Percentiles rank a stretch among this genome's conserved stretches.
Conservation (phyloP, 768 basidiomycete species). For the Boletus speciosus region DNA sequence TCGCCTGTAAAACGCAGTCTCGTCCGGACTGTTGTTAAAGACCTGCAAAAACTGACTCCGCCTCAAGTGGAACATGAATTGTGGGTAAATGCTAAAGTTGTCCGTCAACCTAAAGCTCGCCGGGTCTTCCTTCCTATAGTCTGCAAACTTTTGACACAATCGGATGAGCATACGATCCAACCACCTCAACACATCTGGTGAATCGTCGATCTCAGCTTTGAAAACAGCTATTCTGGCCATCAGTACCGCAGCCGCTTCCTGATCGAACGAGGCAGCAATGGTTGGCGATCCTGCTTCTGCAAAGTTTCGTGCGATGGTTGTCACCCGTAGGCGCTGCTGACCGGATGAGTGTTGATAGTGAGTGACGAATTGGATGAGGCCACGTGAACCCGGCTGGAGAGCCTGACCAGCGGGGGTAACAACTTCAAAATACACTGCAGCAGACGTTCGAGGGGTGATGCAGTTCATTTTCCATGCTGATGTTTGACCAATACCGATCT, state of each 20-base stretch:
- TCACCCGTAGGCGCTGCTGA: slow-evolving; percentile 94
- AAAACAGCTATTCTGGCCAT: slow-evolving; percentile 99
- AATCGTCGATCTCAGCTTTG: slow-evolving; percentile 98
- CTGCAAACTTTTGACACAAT: slow-evolving; percentile 98
- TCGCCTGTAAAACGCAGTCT: slow-evolving; percentile 96
- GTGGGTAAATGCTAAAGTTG: slow-evolving; percentile 98
- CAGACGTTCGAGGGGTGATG: slow-evolving; percentile 81
- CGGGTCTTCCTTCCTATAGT: slow-evolving; percentile 97
- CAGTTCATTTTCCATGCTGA: slow-evolving; percentile 98
- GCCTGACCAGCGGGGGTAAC: slow-evolving; percentile 96
- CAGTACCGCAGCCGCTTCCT: slow-evolving; percentile 94
- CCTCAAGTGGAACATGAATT: slow-evolving; percentile 99
- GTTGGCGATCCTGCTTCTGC: slow-evolving; percentile 95
- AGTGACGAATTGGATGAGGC: slow-evolving; percentile 96
- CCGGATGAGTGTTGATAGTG: slow-evolving; percentile 98
- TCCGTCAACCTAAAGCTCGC: slow-evolving; percentile 88
- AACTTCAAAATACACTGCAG: slow-evolving; percentile 96
- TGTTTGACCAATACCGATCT: slow-evolving; percentile 98
- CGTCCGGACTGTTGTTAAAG: slow-evolving; percentile 99
- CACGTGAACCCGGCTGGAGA: slow-evolving; percentile 82
- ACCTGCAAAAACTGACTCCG: slow-evolving; percentile 98
- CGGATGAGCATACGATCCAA: slow-evolving; percentile 98
- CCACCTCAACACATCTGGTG: slow-evolving; percentile 95
- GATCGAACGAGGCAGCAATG: slow-evolving; percentile 93
- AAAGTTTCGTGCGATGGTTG: slow-evolving; percentile 95